A percentile compares a stretch with the other conserved stretches of the same genome.
Evolutionary conservation across 768 basidiomycete genomes (phyloP).

Genomic region (Suillus tomentosus): DNA sequence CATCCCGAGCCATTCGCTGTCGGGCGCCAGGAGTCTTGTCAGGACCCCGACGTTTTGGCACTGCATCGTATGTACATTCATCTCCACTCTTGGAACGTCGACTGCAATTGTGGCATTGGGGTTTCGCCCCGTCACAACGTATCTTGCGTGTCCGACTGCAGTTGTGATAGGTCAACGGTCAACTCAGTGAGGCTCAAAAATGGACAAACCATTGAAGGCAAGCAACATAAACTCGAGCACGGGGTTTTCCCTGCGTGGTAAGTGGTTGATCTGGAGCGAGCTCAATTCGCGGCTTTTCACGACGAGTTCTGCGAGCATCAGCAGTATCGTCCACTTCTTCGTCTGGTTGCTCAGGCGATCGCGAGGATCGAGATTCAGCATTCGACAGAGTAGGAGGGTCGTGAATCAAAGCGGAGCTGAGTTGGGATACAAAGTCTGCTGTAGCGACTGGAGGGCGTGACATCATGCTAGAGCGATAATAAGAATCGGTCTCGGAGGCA

Average conservation of each 20-base stretch:
- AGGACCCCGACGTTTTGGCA: constrained; percentile 79
- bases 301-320: constrained; percentile 42
- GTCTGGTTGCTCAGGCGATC: constrained; percentile 8
- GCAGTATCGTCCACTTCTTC: constrained; percentile 7
- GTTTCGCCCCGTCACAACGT: constrained; percentile 81
- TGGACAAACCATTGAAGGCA: constrained; percentile 70
- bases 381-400: constrained; percentile 9
- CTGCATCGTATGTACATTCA: constrained; percentile 66
- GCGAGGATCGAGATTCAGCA: constrained; percentile 12
- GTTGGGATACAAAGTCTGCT: constrained; percentile 14
- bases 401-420: constrained; percentile 13
- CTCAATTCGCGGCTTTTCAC: constrained; percentile 61
- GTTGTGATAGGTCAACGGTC: constrained; percentile 15
- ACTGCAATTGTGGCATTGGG: constrained; percentile 71
- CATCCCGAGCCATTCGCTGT: constrained; percentile 55
- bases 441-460: constrained; percentile 3
- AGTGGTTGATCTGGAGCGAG: constrained; percentile 77
- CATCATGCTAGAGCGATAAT: constrained; percentile 1
- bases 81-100: constrained; percentile 46
- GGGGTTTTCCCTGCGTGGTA: constrained; percentile 78
- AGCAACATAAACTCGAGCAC: constrained; percentile 76
- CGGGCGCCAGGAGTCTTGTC: constrained; percentile 81
- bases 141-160: constrained; percentile 75
- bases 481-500: constrained; percentile 9
- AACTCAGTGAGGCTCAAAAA: constrained; percentile 2